A percentile compares a stretch with the other conserved stretches of the same genome.
These are phyloP conservation scores for Volvariella surrecta DNA, from an alignment of 1,284 basidiomycete species.

Conservation along the genomic window DNA sequence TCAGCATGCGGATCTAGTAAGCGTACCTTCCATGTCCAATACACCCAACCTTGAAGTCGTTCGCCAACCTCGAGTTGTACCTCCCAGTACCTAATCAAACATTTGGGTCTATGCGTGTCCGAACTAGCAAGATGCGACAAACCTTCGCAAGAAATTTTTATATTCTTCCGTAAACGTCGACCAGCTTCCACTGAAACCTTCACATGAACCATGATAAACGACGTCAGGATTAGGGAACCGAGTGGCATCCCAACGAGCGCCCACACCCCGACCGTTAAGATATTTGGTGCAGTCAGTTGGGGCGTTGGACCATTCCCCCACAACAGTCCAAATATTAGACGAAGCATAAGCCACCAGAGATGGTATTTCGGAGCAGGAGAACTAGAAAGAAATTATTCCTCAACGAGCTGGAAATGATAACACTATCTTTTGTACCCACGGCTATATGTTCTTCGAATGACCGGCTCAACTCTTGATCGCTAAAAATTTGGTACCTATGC, in stretches of 20 bases:
- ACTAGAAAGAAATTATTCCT: conserved; percentile 19
- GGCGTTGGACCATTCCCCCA: conserved; percentile 76
- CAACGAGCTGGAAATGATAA: conserved; percentile 9
- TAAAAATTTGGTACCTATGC: conserved; percentile 81
- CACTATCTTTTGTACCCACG: conserved; percentile 31
- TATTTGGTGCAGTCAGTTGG: conserved; percentile 76
- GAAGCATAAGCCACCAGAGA: conserved; percentile 31
- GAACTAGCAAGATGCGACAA: conserved; percentile 16
- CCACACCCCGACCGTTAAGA: conserved; percentile 66
- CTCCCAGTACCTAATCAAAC: conserved; percentile 58
- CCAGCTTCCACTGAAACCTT: conserved; percentile 50
- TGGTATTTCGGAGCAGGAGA: conserved; percentile 33
- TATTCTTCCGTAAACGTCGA: conserved; percentile 52
- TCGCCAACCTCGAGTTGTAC: conserved; percentile 65
- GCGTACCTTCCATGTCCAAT: conserved; percentile 75
- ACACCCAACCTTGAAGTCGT: conserved; percentile 69
- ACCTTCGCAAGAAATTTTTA: conserved; percentile 56
- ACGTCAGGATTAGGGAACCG: conserved; percentile 25
- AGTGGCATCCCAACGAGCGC: conserved; percentile 63
- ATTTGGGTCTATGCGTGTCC: not conserved
- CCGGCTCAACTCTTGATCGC: conserved; percentile 44
- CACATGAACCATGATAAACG: conserved; percentile 47
- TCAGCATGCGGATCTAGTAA: conserved; percentile 3
- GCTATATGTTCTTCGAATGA: conserved; percentile 48
- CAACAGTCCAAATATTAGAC: conserved; percentile 51